Evolutionary conservation across 2,329 filamentous ascomycete species (phyloP).

Genomic region (Penicillium sumatraense): DNA sequence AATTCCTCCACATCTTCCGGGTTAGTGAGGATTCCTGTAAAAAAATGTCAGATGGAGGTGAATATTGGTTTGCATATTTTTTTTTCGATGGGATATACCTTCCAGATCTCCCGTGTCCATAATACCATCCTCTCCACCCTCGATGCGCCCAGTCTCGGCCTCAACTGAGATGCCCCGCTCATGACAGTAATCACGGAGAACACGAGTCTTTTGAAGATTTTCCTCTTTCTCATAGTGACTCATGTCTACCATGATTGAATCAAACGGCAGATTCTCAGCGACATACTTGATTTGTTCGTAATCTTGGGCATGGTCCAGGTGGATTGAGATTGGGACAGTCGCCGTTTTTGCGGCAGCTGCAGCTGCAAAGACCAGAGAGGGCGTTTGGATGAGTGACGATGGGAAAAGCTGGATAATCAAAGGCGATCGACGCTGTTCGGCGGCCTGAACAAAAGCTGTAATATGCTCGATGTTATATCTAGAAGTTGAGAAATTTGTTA

Average conservation of each 20-base stretch:
- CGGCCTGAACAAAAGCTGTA: conserved; percentile 66
- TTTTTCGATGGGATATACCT: too few relatives aligned
- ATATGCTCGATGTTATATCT: conserved; percentile 70
- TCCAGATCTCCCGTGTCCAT: conserved; percentile 65
- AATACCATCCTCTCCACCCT: conserved; percentile 73
- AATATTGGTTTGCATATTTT: too few relatives aligned
- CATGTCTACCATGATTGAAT: conserved; percentile 76
- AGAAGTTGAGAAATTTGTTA: conserved; percentile 38
- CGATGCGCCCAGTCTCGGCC: conserved; percentile 70
- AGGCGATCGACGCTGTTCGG: conserved; percentile 66
- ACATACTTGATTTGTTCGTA: conserved; percentile 62
- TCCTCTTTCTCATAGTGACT: conserved; percentile 69
- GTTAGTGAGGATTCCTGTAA: conserved; percentile 62
- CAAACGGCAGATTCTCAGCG: conserved; percentile 62
- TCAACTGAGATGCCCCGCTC: conserved; percentile 67
- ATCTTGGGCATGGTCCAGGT: conserved; percentile 67
- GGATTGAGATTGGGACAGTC: conserved; percentile 61
- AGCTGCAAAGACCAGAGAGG: conserved; percentile 56
- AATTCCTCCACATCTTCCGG: conserved; percentile 70
- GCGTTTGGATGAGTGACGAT: conserved; percentile 65
- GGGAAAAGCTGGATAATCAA: conserved; percentile 73
- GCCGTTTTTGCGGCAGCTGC: conserved; percentile 58
- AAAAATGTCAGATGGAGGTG: too few relatives aligned
- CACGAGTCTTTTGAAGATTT: conserved; percentile 65
- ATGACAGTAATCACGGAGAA: conserved; percentile 65